Percentiles rank a stretch among this genome's conserved stretches.
Conservation (phyloP, 106 monocot genomes). For the Dendrobium officinale region DNA sequence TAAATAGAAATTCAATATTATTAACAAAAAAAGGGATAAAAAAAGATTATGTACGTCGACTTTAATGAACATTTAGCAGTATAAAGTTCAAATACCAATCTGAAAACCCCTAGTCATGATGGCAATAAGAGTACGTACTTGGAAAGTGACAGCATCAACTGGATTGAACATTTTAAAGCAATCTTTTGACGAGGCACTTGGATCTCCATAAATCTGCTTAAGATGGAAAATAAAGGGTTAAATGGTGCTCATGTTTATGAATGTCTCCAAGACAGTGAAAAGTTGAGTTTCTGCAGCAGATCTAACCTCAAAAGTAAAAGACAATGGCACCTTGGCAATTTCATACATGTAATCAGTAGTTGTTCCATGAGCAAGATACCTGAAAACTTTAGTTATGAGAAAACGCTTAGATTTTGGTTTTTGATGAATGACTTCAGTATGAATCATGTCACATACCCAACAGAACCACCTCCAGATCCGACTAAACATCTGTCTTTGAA, state of each 20-base stretch:
- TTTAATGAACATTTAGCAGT: not conserved
- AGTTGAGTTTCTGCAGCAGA: not conserved
- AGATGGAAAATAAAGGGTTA: constrained; percentile 2
- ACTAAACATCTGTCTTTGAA: constrained; percentile 68
- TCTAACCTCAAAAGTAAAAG: constrained; percentile 94
- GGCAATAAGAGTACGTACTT: constrained; percentile 34
- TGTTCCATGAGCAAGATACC: constrained; percentile 97
- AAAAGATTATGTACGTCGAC: not conserved
- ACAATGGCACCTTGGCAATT: constrained; percentile 64
- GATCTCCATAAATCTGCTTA: constrained; percentile 88
- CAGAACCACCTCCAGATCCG: constrained; percentile 89
- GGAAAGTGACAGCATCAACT: constrained; percentile 46
- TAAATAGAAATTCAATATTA: not conserved
- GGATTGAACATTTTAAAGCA: constrained; percentile 99
- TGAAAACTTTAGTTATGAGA: constrained; percentile 16
- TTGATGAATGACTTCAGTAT: not conserved
- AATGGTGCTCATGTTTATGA: not conserved
- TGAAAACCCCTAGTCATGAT: not conserved
- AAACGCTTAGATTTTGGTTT: not conserved
- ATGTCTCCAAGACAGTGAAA: not conserved
- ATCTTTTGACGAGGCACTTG: constrained; percentile 52
- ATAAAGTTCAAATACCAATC: not conserved
- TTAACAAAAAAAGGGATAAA: not conserved
- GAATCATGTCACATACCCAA: constrained; percentile 55
- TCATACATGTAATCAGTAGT: constrained; percentile 96